A percentile compares a stretch with the other conserved stretches of the same genome.
phyloP scores from a whole-genome alignment of 768 basidiomycete genomes.

The Mycena kentingensis region DNA sequence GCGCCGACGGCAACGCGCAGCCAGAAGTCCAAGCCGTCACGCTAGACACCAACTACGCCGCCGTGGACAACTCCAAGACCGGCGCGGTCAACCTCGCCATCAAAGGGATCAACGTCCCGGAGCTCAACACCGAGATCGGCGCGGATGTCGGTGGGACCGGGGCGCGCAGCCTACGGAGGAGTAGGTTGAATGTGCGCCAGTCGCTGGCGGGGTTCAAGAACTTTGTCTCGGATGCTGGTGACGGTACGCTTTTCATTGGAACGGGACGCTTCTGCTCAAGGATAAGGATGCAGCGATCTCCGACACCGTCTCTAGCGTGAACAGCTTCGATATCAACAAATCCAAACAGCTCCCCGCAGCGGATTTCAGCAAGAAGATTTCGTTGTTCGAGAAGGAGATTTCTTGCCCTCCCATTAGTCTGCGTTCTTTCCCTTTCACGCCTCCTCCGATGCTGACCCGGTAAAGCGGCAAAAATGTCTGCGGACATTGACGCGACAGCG shows the following conservation, averaged over 20 bases:
- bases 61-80: slow-evolving; percentile 18
- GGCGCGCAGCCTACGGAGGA: neutral
- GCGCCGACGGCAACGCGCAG: slow-evolving; percentile 18
- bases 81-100: slow-evolving; percentile 13
- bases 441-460: too few relatives aligned
- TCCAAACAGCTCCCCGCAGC: neutral
- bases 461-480: slow-evolving; percentile 24
- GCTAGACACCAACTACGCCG: slow-evolving; percentile 32
- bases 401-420: neutral
- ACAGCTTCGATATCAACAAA: neutral
- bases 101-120: slow-evolving; percentile 11
- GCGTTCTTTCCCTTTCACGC: too few relatives aligned
- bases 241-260: neutral
- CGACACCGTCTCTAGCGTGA: neutral
- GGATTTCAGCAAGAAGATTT: neutral
- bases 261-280: neutral
- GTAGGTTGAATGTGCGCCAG: neutral
- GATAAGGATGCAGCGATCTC: neutral
- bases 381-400: neutral
- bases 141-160: neutral
- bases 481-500: slow-evolving; percentile 34
- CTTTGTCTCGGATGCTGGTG: neutral
- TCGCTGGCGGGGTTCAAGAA: neutral
- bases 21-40: slow-evolving; percentile 29
- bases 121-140: neutral